Conservation (phyloP, 495 filamentous ascomycete genomes). For the Xylaria curta region DNA sequence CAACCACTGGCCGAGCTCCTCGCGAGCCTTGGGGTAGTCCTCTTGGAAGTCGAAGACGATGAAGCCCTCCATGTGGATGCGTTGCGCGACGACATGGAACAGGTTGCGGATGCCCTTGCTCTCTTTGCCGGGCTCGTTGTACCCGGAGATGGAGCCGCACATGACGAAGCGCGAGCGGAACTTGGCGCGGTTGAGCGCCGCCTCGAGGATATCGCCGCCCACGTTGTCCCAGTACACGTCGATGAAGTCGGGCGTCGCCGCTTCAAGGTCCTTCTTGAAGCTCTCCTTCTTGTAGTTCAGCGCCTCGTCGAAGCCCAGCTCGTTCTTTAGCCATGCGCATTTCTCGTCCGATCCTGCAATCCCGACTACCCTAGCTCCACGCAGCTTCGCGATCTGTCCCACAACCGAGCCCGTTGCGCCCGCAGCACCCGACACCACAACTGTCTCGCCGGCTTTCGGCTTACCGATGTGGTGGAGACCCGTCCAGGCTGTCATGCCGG, state of each 20-base stretch:
- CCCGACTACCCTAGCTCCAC: constrained; percentile 65
- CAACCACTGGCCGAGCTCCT: constrained; percentile 59
- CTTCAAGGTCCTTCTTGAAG: constrained; percentile 63
- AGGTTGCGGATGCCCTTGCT: constrained; percentile 43
- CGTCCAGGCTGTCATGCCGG: constrained; percentile 72
- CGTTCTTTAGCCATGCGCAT: constrained; percentile 64
- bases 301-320: constrained; percentile 68
- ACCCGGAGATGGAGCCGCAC: constrained; percentile 60
- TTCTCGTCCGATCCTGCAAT: constrained; percentile 72
- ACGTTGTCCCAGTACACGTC: constrained; percentile 75
- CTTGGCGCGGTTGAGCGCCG: constrained; percentile 63
- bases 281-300: constrained; percentile 68
- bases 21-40: constrained; percentile 47
- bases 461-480: constrained; percentile 66
- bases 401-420: constrained; percentile 73
- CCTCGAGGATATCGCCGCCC: constrained; percentile 58
- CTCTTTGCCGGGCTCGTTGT: constrained; percentile 45
- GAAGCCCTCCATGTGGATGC: constrained; percentile 65
- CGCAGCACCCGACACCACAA: constrained; percentile 72
- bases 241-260: constrained; percentile 65
- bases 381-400: constrained; percentile 71
- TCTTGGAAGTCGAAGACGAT: constrained; percentile 61
- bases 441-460: constrained; percentile 64
- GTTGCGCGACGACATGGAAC: constrained; percentile 43
- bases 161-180: constrained; percentile 64